Base-by-base conservation (phyloP, 345 rosid species). In the Rhodamnia argentea region DNA sequence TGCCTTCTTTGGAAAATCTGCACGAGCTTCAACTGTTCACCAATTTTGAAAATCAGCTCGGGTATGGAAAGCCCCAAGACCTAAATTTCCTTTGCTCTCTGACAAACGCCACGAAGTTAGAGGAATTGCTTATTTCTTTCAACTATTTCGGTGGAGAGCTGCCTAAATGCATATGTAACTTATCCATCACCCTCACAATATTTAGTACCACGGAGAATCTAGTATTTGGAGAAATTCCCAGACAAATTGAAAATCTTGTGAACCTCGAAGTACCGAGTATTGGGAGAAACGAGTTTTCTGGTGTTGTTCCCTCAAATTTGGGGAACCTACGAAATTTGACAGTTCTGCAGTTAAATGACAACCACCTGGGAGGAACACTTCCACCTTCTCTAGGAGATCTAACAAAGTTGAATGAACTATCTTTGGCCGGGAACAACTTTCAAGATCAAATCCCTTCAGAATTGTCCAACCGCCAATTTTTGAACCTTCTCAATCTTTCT, bases 1-100 rank as follows among this genome's bases (percentile, higher is more conserved):
- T 88, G 40, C 87, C 87, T 62, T 88, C 89, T 3, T 84, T 88
- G 3, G 44, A 84, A 23, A 83, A 40, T 42, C 76, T 88, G 75
- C 84, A 62, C 2, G 37, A 74, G 40, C 40, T 74, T 51, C 50
- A 50, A 1, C 8, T 5, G 13, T 64, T 83, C 42, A 4, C 76
- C 5, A 22, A 52, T 42, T 70, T 62, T 37, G 1, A 62, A 1
- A 86, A 86, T 78, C 75, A 85, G 23, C 83, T 83, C n/a, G 82
- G 86, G 22, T 9, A 64, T 51, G 81, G 47, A 51, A 16, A 51
- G 27, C 42, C 32, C 1, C 13, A 16, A 24, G 57, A 84, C 44
- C 27, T 84, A 44, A 22, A 62, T n/a, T 84, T 84, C 7, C 7
- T 84, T 14, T 84, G 75, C 62, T 84, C 82, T 9, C 56, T 84